Evolutionary conservation across 2,329 filamentous ascomycete species (phyloP).

Genomic region (Cephalotrichum gorgonifer): DNA sequence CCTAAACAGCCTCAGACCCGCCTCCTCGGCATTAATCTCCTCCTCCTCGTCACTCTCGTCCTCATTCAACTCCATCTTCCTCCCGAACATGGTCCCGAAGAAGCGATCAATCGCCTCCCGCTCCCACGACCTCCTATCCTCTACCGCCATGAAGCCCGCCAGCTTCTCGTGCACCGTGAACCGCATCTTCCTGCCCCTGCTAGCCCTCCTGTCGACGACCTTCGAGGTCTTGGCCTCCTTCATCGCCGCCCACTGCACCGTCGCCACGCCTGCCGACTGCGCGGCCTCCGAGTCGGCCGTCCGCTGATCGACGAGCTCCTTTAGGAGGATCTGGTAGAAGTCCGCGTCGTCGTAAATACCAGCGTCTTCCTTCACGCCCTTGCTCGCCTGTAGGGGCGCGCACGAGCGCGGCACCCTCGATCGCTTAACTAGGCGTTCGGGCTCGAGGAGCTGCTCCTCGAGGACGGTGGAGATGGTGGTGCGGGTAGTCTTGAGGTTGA

Average conservation of each 20-base stretch:
- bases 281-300: slow-evolving; percentile 54
- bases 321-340: slow-evolving; percentile 88
- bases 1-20: slow-evolving; percentile 42
- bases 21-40: slow-evolving; percentile 39
- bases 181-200: slow-evolving; percentile 86
- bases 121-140: slow-evolving; percentile 73
- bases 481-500: slow-evolving; percentile 38
- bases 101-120: slow-evolving; percentile 67
- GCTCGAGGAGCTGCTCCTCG: slow-evolving; percentile 55
- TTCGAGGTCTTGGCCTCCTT: slow-evolving; percentile 73
- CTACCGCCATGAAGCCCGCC: slow-evolving; percentile 94
- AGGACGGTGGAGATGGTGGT: slow-evolving; percentile 57
- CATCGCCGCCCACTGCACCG: slow-evolving; percentile 54
- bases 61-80: slow-evolving; percentile 56
- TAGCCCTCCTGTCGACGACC: slow-evolving; percentile 84
- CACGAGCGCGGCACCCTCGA: slow-evolving; percentile 66
- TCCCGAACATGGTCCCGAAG: slow-evolving; percentile 66
- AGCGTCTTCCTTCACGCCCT: slow-evolving; percentile 44
- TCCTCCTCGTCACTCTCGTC: slow-evolving; percentile 40
- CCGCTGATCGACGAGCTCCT: slow-evolving; percentile 86
- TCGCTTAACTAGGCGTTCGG: slow-evolving; percentile 57
- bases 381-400: slow-evolving; percentile 56
- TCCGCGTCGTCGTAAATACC: slow-evolving; percentile 84
- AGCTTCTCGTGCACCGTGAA: slow-evolving; percentile 96
- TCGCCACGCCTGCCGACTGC: slow-evolving; percentile 34